These are phyloP conservation scores for Myrmaecium sp. DNA, from an alignment of 2,329 filamentous ascomycete genomes.

Conservation along the genomic window DNA sequence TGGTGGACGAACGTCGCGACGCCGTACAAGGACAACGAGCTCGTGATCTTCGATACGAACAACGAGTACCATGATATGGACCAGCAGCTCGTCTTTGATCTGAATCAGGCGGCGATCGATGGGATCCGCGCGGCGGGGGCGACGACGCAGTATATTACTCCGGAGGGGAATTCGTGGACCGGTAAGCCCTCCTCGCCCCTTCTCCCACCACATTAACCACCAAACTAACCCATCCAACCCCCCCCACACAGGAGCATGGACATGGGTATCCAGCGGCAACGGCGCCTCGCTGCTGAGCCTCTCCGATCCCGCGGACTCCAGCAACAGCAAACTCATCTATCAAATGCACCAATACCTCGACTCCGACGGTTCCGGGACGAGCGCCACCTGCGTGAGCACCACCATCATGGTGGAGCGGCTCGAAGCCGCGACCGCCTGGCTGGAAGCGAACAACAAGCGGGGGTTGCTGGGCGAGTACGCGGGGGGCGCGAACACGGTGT, in stretches of 20 bases:
- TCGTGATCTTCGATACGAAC: conserved; percentile 23
- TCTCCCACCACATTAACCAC: conserved; percentile 1
- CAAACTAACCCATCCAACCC: too few relatives aligned
- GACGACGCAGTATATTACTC: conserved; percentile 34
- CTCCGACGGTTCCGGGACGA: conserved; percentile 32
- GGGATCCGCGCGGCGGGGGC: conserved; percentile 20
- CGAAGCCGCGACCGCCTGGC: conserved; percentile 30
- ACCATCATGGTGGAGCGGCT: conserved; percentile 34
- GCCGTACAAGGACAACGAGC: conserved; percentile 14
- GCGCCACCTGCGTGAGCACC: conserved; percentile 26
- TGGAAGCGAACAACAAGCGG: conserved; percentile 29
- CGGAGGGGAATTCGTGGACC: conserved; percentile 32
- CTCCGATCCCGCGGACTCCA: conserved; percentile 25
- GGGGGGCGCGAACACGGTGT: conserved; percentile 30
- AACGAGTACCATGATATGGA: conserved; percentile 23
- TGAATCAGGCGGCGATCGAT: conserved; percentile 24
- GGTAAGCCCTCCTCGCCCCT: conserved; percentile 8
- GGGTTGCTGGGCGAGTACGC: conserved; percentile 35
- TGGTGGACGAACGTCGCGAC: conserved; percentile 19
- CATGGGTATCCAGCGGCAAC: conserved; percentile 28
- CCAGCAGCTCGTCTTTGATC: conserved; percentile 15
- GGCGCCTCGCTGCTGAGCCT: conserved; percentile 24
- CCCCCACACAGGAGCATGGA: conserved; percentile 32
- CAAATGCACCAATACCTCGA: conserved; percentile 43
- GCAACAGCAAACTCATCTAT: conserved; percentile 32